Percentiles rank a stretch among this genome's conserved stretches.
Conservation (phyloP, 2,329 filamentous ascomycete species). For the Colletotrichum phormii region DNA sequence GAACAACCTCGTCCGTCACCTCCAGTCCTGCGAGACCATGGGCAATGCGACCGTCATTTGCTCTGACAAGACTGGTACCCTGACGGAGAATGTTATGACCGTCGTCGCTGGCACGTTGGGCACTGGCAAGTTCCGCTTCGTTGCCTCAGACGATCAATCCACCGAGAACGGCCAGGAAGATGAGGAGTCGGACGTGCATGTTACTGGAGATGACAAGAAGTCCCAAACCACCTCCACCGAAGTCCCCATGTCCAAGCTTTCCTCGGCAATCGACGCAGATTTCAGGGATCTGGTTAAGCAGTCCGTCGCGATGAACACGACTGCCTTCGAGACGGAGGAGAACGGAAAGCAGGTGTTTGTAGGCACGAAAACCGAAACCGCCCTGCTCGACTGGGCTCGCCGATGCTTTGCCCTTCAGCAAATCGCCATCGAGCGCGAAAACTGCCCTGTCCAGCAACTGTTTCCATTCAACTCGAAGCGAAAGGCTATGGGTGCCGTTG, state of each 20-base stretch:
- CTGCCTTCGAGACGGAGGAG: slow-evolving; percentile 63
- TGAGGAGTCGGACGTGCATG: slow-evolving; percentile 7
- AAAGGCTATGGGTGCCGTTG: slow-evolving; percentile 61
- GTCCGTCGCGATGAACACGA: slow-evolving; percentile 61
- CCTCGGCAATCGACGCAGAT: slow-evolving; percentile 46
- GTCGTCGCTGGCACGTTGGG: slow-evolving; percentile 68
- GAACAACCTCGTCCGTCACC: slow-evolving; percentile 70
- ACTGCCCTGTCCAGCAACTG: slow-evolving; percentile 58
- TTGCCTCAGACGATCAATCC: slow-evolving; percentile 45
- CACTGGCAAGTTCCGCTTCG: slow-evolving; percentile 48
- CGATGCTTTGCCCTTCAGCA: slow-evolving; percentile 51
- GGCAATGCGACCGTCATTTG: slow-evolving; percentile 73
- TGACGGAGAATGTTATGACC: slow-evolving; percentile 74
- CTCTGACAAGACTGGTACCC: slow-evolving; percentile 74
- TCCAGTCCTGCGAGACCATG: slow-evolving; percentile 73
- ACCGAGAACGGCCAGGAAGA: slow-evolving; percentile 20
- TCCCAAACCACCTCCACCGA: not conserved
- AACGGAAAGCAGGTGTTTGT: slow-evolving; percentile 58
- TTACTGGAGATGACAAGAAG: slow-evolving; percentile 10
- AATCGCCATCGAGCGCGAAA: slow-evolving; percentile 59
- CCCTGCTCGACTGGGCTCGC: slow-evolving; percentile 53
- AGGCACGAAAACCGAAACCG: slow-evolving; percentile 67
- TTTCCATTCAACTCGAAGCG: slow-evolving; percentile 64
- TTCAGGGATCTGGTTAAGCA: slow-evolving; percentile 51
- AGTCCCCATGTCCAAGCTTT: slow-evolving; percentile 29